Evolutionary conservation across 2,329 filamentous ascomycete species (phyloP), one percentile per base, ranked within the genome.

Genomic region (Emergomyces orientalis): DNA sequence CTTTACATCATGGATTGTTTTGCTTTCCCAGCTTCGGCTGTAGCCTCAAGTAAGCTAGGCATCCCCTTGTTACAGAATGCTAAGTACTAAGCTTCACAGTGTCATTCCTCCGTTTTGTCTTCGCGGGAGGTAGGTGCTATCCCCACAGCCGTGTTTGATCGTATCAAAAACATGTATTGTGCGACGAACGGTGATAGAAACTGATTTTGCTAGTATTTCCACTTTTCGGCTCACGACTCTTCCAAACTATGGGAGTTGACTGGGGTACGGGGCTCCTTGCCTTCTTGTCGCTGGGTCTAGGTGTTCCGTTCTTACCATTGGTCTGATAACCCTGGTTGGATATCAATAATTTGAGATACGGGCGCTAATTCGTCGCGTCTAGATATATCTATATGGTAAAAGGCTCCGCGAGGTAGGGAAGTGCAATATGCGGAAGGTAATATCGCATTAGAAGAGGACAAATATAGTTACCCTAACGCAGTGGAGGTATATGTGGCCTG

Each of bases 1-100:
- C 45, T 61, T 30, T 61, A 61, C 17, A 61, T 61, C n/a, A 37
- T 61, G 30, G 59, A 61, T 22, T 51, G 59, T 49, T 61, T 61
- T 17, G 47, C 45, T 13, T 54, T 34, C 30, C 45, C 59, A 4
- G 59, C 59, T 61, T 61, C 59, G 13, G 59, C 59, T 43, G 49
- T 55, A 8, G 45, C 59, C 34, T 34, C 45, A 61, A n/a, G 59
- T 55, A 61, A 61, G 59, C 6, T 25, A 19, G 1, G 1, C 2
- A 25, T 41, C 17, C 13, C 13, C 34, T 8, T 9, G 7, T 37
- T 34, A 11, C 43, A 27, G 13, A n/a, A 55, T 41, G 13, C 19
- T 52, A 34, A 19, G 2, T 39, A 55, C 59, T 61, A 41, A 55
- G 14, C 17, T 19, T 45, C n/a, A 0, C 59, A 61, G 59, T 61